phyloP scores from a whole-genome alignment of 352 stramenopile genomes.

The Globisporangium spiculum region DNA sequence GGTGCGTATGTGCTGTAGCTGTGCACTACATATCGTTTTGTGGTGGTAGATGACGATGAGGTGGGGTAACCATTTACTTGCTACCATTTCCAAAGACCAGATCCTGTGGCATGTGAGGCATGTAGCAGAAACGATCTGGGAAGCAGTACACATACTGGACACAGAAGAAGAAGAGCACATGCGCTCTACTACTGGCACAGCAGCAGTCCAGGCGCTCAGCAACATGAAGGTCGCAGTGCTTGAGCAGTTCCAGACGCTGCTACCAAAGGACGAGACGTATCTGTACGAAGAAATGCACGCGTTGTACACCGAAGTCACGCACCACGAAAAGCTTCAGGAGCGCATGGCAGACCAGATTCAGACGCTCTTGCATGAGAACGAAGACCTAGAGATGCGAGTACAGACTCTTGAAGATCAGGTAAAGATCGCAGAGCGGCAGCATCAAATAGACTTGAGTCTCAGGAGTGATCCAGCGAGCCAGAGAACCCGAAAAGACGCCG shows the following conservation, averaged over 20 bases:
- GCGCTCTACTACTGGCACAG: background rate
- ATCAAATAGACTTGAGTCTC: background rate
- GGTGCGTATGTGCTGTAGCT: background rate
- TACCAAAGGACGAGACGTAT: slow-evolving; percentile 16
- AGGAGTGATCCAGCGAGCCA: background rate
- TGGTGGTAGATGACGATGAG: background rate
- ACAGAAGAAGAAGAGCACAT: background rate
- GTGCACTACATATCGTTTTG: background rate
- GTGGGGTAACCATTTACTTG: background rate
- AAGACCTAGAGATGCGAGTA: slow-evolving; percentile 9
- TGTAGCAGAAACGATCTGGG: slow-evolving; percentile 25
- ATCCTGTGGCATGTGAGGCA: slow-evolving; percentile 23
- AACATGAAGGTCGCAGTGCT: slow-evolving; percentile 20
- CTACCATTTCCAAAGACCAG: slow-evolving; percentile 13
- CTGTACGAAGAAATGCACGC: slow-evolving; percentile 33
- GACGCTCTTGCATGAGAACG: slow-evolving; percentile 12
- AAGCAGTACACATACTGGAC: background rate
- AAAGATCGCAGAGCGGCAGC: background rate
- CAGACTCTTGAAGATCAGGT: background rate
- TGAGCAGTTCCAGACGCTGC: slow-evolving; percentile 19
- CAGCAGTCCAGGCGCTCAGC: background rate
- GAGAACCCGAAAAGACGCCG: background rate
- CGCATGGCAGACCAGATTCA: slow-evolving; percentile 12
- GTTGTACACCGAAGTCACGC: slow-evolving; percentile 25
- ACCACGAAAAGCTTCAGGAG: slow-evolving; percentile 4